These are phyloP conservation scores for Neurospora africana DNA, from an alignment of 495 filamentous ascomycete species.

Conservation along the genomic window DNA sequence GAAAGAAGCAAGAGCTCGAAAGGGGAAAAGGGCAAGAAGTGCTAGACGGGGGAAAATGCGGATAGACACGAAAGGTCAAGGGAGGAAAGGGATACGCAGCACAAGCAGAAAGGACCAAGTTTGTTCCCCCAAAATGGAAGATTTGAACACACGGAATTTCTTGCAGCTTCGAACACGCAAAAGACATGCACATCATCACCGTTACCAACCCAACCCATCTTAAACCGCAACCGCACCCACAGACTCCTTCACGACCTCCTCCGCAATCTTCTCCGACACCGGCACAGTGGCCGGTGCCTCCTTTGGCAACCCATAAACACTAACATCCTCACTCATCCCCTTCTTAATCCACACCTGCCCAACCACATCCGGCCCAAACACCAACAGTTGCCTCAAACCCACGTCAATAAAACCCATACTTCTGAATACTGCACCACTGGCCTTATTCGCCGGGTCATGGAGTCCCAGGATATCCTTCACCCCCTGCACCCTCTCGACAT, in stretches of 20 bases:
- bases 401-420: slow-evolving; percentile 24
- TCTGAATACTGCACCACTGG: slow-evolving; percentile 21
- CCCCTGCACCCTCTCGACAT: slow-evolving; percentile 11
- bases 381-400: slow-evolving; percentile 16
- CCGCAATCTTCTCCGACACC: neutral
- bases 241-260: neutral
- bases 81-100: neutral
- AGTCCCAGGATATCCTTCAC: slow-evolving; percentile 17
- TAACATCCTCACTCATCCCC: slow-evolving; percentile 21
- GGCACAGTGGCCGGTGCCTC: neutral
- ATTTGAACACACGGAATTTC: too few species aligned
- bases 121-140: neutral
- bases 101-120: neutral
- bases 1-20: neutral
- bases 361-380: slow-evolving; percentile 16
- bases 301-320: slow-evolving; percentile 13
- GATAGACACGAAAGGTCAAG: neutral
- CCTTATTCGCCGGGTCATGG: slow-evolving; percentile 14
- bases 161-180: too few species aligned
- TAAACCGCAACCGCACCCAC: neutral
- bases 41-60: neutral
- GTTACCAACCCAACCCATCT: neutral
- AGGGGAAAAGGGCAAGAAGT: neutral
- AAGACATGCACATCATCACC: too few species aligned
- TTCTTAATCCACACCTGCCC: slow-evolving; percentile 20